Conservation (phyloP, 2,329 filamentous ascomycete genomes). For the Blastomyces parvus region DNA sequence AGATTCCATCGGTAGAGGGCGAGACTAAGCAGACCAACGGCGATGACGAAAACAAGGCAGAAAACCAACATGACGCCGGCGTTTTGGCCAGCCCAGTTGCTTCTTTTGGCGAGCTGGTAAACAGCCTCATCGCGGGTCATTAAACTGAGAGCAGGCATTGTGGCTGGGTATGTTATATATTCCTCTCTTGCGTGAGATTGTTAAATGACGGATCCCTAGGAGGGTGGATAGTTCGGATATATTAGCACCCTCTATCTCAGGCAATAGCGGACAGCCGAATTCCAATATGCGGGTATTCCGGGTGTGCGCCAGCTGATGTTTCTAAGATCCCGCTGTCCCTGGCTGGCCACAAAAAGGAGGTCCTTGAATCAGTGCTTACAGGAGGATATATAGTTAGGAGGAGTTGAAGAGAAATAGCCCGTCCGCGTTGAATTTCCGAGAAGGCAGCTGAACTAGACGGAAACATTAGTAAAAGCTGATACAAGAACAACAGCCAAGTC, state of each 20-base stretch:
- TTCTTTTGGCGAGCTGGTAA: conserved; percentile 40
- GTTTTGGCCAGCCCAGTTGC: conserved; percentile 49
- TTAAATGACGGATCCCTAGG: not conserved
- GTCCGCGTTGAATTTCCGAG: not conserved
- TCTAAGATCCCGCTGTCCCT: not conserved
- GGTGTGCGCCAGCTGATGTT: not conserved
- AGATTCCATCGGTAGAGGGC: conserved; percentile 41
- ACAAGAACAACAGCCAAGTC: not conserved
- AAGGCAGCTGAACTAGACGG: not conserved
- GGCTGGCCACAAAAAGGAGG: not conserved
- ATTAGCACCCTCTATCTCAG: not conserved
- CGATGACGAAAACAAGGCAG: conserved; percentile 50
- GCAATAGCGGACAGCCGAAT: not conserved
- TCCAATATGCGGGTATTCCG: not conserved
- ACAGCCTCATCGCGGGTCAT: conserved; percentile 12
- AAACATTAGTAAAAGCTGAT: not conserved
- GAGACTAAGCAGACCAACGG: conserved; percentile 41
- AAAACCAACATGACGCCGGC: conserved; percentile 55
- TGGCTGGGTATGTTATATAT: not conserved
- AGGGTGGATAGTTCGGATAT: not conserved
- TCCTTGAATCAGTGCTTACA: not conserved
- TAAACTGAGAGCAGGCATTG: conserved; percentile 26
- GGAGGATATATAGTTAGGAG: not conserved
- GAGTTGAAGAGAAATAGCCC: not conserved
- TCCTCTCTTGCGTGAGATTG: not conserved